Evolutionary conservation across 108 stramenopile species (phyloP).

Genomic region (Cyclotella distinguenda): DNA sequence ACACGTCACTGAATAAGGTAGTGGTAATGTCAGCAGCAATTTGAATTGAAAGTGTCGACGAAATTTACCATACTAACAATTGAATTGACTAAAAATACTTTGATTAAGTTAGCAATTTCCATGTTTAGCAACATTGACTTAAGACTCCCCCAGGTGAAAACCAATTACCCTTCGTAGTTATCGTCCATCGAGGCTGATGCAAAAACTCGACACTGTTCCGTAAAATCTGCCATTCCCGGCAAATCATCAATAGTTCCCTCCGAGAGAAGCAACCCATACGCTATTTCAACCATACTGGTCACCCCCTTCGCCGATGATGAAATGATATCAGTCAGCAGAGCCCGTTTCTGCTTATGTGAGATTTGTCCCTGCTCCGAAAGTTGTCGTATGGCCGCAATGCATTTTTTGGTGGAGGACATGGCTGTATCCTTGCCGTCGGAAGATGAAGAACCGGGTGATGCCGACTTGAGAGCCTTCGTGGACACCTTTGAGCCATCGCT

Average conservation of each 20-base stretch:
- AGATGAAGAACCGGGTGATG: constrained; percentile 1
- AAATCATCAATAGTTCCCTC: constrained; percentile 69
- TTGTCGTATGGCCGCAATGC: constrained; percentile 69
- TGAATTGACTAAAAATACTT: background rate
- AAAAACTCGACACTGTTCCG: constrained; percentile 84
- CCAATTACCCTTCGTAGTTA: constrained; percentile 13
- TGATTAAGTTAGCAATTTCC: too few species aligned
- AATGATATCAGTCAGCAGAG: constrained; percentile 82
- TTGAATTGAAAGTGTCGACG: too few species aligned
- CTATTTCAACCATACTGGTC: constrained; percentile 76
- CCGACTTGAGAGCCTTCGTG: constrained; percentile 2
- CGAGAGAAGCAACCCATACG: constrained; percentile 67
- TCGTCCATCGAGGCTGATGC: constrained; percentile 33
- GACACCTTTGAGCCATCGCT: background rate
- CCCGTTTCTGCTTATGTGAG: constrained; percentile 77
- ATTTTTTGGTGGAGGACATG: constrained; percentile 52
- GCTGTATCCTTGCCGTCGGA: constrained; percentile 1
- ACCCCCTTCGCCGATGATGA: constrained; percentile 70
- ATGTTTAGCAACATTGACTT: too few species aligned
- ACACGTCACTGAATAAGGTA: background rate
- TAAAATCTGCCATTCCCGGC: constrained; percentile 82
- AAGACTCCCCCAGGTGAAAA: too few species aligned
- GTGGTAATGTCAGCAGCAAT: too few species aligned
- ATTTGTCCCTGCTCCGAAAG: constrained; percentile 62
- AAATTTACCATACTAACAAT: too few species aligned